A percentile compares a stretch with the other conserved stretches of the same genome.
Evolutionary conservation across 2,329 filamentous ascomycete species (phyloP).

Genomic region (Cytospora paraplurivora): DNA sequence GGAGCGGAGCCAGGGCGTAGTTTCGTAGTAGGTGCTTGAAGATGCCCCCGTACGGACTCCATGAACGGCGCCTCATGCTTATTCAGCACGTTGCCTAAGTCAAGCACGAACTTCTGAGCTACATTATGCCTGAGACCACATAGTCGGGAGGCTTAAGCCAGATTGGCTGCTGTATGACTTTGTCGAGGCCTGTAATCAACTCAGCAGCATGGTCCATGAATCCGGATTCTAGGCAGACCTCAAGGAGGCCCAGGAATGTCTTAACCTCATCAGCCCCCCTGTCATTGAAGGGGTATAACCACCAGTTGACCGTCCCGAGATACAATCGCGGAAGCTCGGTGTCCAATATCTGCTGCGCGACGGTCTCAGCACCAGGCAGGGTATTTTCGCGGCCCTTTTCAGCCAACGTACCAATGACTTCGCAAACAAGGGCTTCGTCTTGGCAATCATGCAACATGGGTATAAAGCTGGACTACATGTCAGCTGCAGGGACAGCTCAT

Average conservation of each 20-base stretch:
- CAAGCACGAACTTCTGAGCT: neutral
- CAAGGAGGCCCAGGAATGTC: neutral
- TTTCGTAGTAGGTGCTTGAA: constrained; percentile 9
- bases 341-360: neutral
- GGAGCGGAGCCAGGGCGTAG: neutral
- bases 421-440: neutral
- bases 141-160: too few species aligned
- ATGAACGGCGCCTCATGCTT: neutral
- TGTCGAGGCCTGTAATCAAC: neutral
- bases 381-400: neutral
- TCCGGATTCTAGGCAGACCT: neutral
- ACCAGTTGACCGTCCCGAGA: neutral
- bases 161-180: neutral
- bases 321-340: neutral
- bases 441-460: neutral
- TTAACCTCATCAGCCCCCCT: neutral
- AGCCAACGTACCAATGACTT: neutral
- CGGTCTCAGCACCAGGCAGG: neutral
- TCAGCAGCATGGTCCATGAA: neutral
- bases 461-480: neutral
- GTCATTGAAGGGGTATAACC: neutral
- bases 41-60: neutral
- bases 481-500: neutral
- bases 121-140: too few species aligned
- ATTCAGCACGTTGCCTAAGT: neutral